Conservation (phyloP, 2,329 filamentous ascomycete species). For the Neonectria magnoliae region DNA sequence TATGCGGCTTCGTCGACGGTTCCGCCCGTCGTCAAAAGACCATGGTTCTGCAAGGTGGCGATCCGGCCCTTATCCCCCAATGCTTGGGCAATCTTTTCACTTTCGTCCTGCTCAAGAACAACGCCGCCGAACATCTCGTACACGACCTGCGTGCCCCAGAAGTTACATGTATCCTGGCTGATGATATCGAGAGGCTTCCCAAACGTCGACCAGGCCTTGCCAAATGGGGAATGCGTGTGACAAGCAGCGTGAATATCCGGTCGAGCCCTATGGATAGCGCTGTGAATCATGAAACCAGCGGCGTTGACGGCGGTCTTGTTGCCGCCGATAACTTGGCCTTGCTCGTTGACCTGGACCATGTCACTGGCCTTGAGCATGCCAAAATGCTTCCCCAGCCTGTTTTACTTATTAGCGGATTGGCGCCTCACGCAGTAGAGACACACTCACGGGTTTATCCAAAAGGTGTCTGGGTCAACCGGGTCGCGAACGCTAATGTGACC, state of each 20-base stretch:
- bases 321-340: conserved; percentile 66
- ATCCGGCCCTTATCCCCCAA: conserved; percentile 61
- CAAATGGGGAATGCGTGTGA: conserved; percentile 65
- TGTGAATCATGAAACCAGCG: conserved; percentile 70
- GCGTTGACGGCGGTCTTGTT: conserved; percentile 63
- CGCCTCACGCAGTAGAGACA: neutral
- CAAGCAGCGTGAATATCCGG: conserved; percentile 68
- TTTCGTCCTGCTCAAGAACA: conserved; percentile 68
- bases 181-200: conserved; percentile 68
- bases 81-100: conserved; percentile 62
- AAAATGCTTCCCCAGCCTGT: conserved; percentile 56
- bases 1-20: conserved; percentile 75
- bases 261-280: conserved; percentile 65
- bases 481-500: conserved; percentile 72
- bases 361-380: conserved; percentile 67
- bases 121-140: conserved; percentile 69
- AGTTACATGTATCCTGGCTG: conserved; percentile 65
- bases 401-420: neutral
- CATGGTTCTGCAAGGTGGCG: conserved; percentile 70
- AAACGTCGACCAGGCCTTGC: conserved; percentile 69
- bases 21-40: conserved; percentile 67
- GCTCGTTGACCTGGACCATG: conserved; percentile 67
- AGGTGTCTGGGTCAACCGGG: conserved; percentile 64
- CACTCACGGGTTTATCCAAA: conserved; percentile 61
- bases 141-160: conserved; percentile 65